Evolutionary conservation across 192 early-diverging fungal species (phyloP), one percentile per base, ranked within the genome.

Genomic region (Bifiguratus adelaidae): DNA sequence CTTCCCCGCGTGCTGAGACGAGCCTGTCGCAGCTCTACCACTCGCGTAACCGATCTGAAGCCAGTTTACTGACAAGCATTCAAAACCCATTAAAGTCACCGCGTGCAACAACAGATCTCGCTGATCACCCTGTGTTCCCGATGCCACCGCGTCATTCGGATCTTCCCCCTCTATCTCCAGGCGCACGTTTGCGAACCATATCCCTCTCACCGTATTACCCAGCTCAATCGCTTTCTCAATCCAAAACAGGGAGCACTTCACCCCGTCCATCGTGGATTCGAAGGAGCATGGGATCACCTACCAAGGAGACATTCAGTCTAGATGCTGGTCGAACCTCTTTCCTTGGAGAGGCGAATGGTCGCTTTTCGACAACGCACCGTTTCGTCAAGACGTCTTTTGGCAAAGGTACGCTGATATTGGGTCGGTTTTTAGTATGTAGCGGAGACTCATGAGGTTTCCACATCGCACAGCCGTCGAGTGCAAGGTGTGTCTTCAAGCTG

Each of bases 301-400:
- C 37, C 37, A n/a, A 21, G 16, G 37, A 15, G 37, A 40, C 37
- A n/a, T 27, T 32, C 50, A 38, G 15, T 38, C 18, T 29, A 36
- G 27, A 18, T 30, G 35, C 38, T 36, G 22, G 30, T 25, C 25
- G 38, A 26, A 26, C 43, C 40, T 27, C 55, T 29, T 21, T 43
- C 23, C 19, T 18, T 40, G 15, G 41, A 52, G 22, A 53, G 53
- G 13, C 48, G 37, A 7, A 56, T 46, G 26, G 43, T 56, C 1
- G 58, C 49, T 19, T 53, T 48, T 49, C 46, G 7, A 55, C 47
- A 4, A 54, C 58, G 49, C 75, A 77, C 48, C 59, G 61, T 21
- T 77, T 77, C 60, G 67, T 77, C 7, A 71, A 73, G 41, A 71
- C 63, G 27, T 71, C 71, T 8, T 73, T 77, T 58, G 63, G 68